Conservation (phyloP, 139 green algal genomes). For the Pseudopediastrum boryanum region DNA sequence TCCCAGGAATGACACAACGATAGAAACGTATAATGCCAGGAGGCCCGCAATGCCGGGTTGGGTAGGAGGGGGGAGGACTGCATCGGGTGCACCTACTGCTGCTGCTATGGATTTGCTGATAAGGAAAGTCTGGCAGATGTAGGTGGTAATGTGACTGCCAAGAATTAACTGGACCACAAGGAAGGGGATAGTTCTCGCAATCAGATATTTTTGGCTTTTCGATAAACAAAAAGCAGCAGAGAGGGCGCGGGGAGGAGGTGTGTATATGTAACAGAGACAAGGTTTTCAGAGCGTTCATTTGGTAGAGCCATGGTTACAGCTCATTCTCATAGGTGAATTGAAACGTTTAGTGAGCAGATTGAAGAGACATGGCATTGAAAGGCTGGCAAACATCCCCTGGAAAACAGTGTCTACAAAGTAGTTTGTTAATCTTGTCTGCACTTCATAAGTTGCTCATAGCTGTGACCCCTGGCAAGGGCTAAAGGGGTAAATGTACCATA, state of each 20-base stretch:
- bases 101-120: slow-evolving; percentile 64
- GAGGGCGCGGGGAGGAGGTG: background rate
- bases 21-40: slow-evolving; percentile 42
- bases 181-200: background rate
- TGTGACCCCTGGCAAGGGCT: too few species aligned
- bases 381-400: too few species aligned
- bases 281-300: too few species aligned
- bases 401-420: too few species aligned
- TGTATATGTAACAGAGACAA: background rate
- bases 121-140: slow-evolving; percentile 50
- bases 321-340: too few species aligned
- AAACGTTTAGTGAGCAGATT: too few species aligned
- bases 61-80: slow-evolving; percentile 34
- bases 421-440: too few species aligned
- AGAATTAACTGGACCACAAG: background rate
- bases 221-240: background rate
- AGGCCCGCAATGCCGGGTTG: slow-evolving; percentile 34
- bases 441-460: too few species aligned
- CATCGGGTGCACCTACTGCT: slow-evolving; percentile 53
- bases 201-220: background rate
- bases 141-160: slow-evolving; percentile 4
- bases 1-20: slow-evolving; percentile 13
- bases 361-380: too few species aligned
- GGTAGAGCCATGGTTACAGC: too few species aligned
- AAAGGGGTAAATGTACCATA: too few species aligned